Base-by-base conservation (phyloP, 2,329 filamentous ascomycete genomes). In the Botryotinia narcissicola region DNA sequence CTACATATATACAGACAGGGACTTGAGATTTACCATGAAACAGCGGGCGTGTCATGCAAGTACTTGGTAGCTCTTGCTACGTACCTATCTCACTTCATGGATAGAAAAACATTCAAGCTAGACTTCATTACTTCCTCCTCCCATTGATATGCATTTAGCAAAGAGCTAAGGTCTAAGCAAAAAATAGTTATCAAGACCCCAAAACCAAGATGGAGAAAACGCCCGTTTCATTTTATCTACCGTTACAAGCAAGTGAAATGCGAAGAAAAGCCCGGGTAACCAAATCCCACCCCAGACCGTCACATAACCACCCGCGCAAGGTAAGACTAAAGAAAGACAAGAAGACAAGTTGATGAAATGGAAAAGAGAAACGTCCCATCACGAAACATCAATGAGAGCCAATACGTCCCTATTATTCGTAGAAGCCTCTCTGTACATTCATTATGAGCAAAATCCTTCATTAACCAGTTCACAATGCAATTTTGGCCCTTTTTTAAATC, bases 191-290 rank as follows among this genome's bases (percentile, higher is more conserved):
- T 59, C 18, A 60, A 59, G n/a, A 44, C 14, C 16, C 18, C 18
- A 48, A 42, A 22, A 60, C 14, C 10, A 60, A 57, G 12, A 60
- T 22, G 32, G 35, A 54, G 22, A 68, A 63, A 44, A 32, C 22
- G 3, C 40, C 63, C 35, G 22, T 57, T 57, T 37, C n/a, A 70
- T 74, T 73, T 69, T 51, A 73, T 77, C 75, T 77, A 76, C 73
- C 74, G 71, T 74, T 74, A 74, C 76, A 77, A 76, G 76, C 72
- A 59, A 73, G 67, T 73, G 67, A 77, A 57, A 42, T 57, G 66
- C 18, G 48, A 57, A 68, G 42, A 48, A 48, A 22, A 68, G 66
- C 40, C 32, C 46, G 40, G 64, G 64, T 54, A 40, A 25, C 46
- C 46, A 67, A 32, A 46, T 57, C 46, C 46, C 35, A 61, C 10